Evolutionary conservation across 2,329 filamentous ascomycete genomes (phyloP).

Genomic region (Lecanicillium sp.): DNA sequence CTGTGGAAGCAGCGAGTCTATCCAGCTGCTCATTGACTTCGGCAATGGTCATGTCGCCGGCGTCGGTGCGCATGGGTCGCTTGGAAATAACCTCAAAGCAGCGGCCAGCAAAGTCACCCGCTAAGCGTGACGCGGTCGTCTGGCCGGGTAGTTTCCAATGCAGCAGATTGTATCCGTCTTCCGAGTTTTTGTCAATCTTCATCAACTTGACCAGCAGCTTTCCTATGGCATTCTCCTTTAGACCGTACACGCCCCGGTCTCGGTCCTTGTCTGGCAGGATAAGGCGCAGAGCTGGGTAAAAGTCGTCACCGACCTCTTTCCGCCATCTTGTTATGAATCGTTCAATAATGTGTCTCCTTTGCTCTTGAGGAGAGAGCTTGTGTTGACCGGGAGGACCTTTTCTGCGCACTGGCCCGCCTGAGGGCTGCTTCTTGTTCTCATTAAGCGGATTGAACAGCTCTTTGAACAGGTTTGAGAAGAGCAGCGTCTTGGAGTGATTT

Average conservation of each 20-base stretch:
- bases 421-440: constrained; percentile 70
- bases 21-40: constrained; percentile 87
- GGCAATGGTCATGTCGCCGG: constrained; percentile 74
- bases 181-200: constrained; percentile 83
- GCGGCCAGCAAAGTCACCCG: constrained; percentile 85
- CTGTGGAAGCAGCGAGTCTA: constrained; percentile 61
- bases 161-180: constrained; percentile 75
- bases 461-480: constrained; percentile 71
- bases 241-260: constrained; percentile 83
- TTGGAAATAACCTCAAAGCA: constrained; percentile 84
- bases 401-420: constrained; percentile 48
- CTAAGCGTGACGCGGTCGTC: constrained; percentile 51
- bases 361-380: constrained; percentile 64
- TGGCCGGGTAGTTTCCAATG: constrained; percentile 89
- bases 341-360: constrained; percentile 72
- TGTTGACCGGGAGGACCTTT: constrained; percentile 49
- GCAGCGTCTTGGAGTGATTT: constrained; percentile 71
- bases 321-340: constrained; percentile 84
- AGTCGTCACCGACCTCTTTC: constrained; percentile 79
- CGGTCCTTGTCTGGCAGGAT: constrained; percentile 91
- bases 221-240: constrained; percentile 87
- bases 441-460: constrained; percentile 73
- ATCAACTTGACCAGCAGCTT: constrained; percentile 87
- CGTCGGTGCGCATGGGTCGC: constrained; percentile 63
- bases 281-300: constrained; percentile 85